Base-by-base conservation (phyloP, 2,329 filamentous ascomycete species). In the Arthrocladium fulminans region DNA sequence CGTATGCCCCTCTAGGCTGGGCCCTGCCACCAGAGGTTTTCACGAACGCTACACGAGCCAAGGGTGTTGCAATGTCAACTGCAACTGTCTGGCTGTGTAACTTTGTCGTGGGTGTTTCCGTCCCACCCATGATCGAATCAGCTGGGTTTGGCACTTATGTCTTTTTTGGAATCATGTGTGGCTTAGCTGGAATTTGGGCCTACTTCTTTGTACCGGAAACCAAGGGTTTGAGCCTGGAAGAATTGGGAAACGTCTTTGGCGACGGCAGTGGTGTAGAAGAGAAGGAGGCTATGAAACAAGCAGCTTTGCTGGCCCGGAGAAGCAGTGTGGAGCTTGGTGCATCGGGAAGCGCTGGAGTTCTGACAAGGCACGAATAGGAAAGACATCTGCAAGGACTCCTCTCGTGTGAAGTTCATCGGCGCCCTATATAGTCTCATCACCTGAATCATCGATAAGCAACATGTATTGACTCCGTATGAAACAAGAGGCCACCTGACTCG, bases 141-240 rank as follows among this genome's bases (percentile, higher is more conserved):
- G 73, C 70, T 0, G 70, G 70, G 1, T 74, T 65, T 53, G 73
- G 72, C 3, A 61, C 67, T 2, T 81, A 81, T 56, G 65, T 79
- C 39, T 81, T 83, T 66, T 83, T 82, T 52, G 76, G 72, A 0
- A 65, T 69, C 2, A 78, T 78, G 52, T 75, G 72, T 51, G 57
- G 74, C 1, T 60, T 78, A 3, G 70, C 72, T 0, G 62, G 71
- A 6, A 49, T 72, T 4, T 81, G 74, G 71, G 72, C 73, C 0
- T 76, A 63, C 62, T 61, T 73, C 47, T 75, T 75, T 51, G 71
- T 79, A 0, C 77, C 76, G 0, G 79, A 82, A 58, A 81, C 77
- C 1, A 76, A 71, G 41, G 76, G 76, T 0, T 65, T 68, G 22
- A 76, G 69, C 1, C 67, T 80, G 2, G 75, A 79, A 56, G 70